These are phyloP conservation scores for Termitomyces sp. DNA, from an alignment of 1,284 basidiomycete species.

Conservation along the genomic window DNA sequence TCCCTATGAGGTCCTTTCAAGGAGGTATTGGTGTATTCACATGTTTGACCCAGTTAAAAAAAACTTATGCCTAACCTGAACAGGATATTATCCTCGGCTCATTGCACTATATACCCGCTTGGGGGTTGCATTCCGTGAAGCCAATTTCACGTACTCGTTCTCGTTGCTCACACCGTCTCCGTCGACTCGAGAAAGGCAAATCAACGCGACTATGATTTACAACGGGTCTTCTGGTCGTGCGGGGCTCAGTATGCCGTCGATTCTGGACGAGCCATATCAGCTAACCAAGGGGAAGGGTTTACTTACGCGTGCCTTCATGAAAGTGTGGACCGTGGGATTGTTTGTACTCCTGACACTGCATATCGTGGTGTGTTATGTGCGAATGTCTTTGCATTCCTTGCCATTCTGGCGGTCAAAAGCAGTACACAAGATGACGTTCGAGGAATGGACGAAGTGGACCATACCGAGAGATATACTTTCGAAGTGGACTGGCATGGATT, in stretches of 20 bases:
- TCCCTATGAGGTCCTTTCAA: conserved; percentile 78
- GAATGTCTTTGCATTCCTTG: conserved; percentile 47
- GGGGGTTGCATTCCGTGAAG: conserved; percentile 46
- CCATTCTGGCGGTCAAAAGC: conserved; percentile 37
- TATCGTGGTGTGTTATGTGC: conserved; percentile 47
- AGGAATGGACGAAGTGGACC: conserved; percentile 41
- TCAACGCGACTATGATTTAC: conserved; percentile 56
- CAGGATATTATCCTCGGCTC: conserved; percentile 69
- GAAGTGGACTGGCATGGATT: conserved; percentile 38
- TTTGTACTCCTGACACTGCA: conserved; percentile 35
- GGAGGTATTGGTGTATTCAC: conserved; percentile 45
- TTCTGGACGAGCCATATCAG: conserved; percentile 25
- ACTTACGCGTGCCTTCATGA: conserved; percentile 18
- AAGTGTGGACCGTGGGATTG: conserved; percentile 26
- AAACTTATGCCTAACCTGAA: not conserved
- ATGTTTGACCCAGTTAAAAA: not conserved
- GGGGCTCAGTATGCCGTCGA: conserved; percentile 50
- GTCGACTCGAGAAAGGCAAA: conserved; percentile 20
- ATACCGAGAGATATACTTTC: conserved; percentile 38
- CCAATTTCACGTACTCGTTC: conserved; percentile 70
- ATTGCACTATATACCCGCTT: conserved; percentile 58
- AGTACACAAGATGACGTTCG: conserved; percentile 36
- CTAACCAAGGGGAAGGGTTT: conserved; percentile 12
- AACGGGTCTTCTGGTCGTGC: conserved; percentile 56
- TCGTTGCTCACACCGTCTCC: conserved; percentile 36